These are phyloP conservation scores for Geotrichum fermentans DNA, from an alignment of 1,139 yeast genomes.

Conservation along the genomic window DNA sequence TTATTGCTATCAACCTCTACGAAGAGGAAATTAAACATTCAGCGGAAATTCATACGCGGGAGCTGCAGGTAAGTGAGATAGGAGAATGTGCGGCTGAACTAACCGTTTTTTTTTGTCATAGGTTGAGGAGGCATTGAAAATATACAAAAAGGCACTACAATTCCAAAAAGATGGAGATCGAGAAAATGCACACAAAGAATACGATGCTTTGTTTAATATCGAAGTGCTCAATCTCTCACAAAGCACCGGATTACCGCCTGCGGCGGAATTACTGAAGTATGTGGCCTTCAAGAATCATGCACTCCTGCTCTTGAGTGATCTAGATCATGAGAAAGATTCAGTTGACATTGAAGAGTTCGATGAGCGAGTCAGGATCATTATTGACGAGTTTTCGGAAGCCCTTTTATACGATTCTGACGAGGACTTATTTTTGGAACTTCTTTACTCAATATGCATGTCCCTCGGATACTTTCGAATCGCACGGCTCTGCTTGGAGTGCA, in stretches of 20 bases:
- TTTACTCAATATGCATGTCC: slow-evolving; percentile 29
- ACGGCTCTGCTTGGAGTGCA: slow-evolving; percentile 61
- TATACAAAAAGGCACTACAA: slow-evolving; percentile 65
- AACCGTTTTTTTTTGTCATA: slow-evolving; percentile 29
- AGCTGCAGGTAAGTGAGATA: slow-evolving; percentile 45
- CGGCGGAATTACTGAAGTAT: slow-evolving; percentile 66
- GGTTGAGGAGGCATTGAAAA: slow-evolving; percentile 79
- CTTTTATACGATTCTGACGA: slow-evolving; percentile 36
- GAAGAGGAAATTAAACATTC: slow-evolving; percentile 68
- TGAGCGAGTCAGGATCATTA: slow-evolving; percentile 30
- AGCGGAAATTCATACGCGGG: slow-evolving; percentile 83
- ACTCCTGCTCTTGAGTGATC: slow-evolving; percentile 55
- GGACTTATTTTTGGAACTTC: slow-evolving; percentile 29
- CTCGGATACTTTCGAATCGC: slow-evolving; percentile 46
- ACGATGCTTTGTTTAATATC: slow-evolving; percentile 59
- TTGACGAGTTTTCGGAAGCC: slow-evolving; percentile 36
- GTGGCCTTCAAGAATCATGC: slow-evolving; percentile 80
- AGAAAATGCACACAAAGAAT: slow-evolving; percentile 49
- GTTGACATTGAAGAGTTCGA: slow-evolving; percentile 29
- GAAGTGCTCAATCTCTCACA: slow-evolving; percentile 49
- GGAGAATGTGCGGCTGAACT: background rate
- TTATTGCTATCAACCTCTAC: slow-evolving; percentile 71
- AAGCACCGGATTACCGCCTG: slow-evolving; percentile 51
- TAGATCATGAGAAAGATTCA: slow-evolving; percentile 32
- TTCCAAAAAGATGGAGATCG: slow-evolving; percentile 51